Conservation (phyloP, 1,284 basidiomycete genomes). For the Amylostereum areolatum region DNA sequence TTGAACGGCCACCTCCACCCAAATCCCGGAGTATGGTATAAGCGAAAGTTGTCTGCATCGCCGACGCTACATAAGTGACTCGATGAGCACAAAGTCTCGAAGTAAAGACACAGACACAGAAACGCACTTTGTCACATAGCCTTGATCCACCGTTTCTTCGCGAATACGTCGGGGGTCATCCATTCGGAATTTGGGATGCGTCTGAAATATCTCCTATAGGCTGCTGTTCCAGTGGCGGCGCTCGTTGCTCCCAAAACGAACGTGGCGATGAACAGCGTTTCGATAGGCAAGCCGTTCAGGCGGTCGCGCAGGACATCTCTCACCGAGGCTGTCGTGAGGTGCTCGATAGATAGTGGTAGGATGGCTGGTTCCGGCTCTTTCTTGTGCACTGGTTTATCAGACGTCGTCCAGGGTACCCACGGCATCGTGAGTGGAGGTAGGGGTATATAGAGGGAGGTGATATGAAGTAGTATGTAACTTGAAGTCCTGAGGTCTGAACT, state of each 20-base stretch:
- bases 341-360: no score
- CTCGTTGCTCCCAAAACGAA: slow-evolving; percentile 38
- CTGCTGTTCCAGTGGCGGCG: slow-evolving; percentile 29
- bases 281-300: neutral
- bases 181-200: slow-evolving; percentile 58
- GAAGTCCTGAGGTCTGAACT: no score
- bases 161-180: slow-evolving; percentile 54
- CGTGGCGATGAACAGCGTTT: slow-evolving; percentile 16
- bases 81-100: slow-evolving; percentile 1
- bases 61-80: slow-evolving; percentile 60
- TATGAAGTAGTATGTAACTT: no score
- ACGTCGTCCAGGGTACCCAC: no score
- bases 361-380: no score
- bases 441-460: no score
- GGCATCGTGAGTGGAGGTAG: no score
- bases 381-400: no score
- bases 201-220: slow-evolving; percentile 52
- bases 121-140: slow-evolving; percentile 66
- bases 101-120: neutral
- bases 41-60: slow-evolving; percentile 73
- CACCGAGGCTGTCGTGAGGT: no score
- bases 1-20: slow-evolving; percentile 72
- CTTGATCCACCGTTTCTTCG: slow-evolving; percentile 57
- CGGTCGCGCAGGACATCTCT: no score
- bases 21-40: slow-evolving; percentile 80